Base-by-base conservation (phyloP, 2,329 filamentous ascomycete species). In the Xylaria sp. region DNA sequence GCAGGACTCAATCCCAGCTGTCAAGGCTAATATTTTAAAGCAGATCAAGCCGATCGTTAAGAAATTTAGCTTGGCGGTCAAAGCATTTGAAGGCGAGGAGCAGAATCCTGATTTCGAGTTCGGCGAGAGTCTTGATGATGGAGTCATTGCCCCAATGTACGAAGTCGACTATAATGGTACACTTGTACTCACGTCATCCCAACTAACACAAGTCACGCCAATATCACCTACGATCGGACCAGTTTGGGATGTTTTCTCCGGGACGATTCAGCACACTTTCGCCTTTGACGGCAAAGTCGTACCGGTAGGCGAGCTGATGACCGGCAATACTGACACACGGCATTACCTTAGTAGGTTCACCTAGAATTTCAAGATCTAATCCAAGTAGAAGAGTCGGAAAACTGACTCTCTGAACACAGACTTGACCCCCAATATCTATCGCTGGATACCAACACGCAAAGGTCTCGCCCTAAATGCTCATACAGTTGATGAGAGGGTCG, bases 51-150 rank as follows among this genome's bases (percentile, higher is more conserved):
- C 83, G 1, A 79, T 87, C 47, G 82, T 83, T 0, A 78, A 84
- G 66, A 82, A 83, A 45, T 83, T 85, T 70, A 82, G 84, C 30
- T 75, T 88, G 19, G 79, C 78, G 1, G 76, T 87, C n/a, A 78
- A 83, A 53, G 80, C 82, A 2, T 86, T 86, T 68, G 79, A 83
- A 69, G 80, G 78, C n/a, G 75, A 79, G 21, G 74, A 79, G 4
- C 77, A 79, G 24, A 76, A 76, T 58, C 73, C 73, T 2, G 67
- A 73, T 6, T 68, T 75, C 6, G 69, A 65, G n/a, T 61, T 72
- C 1, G 67, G 64, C 50, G 73, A 77, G 32, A 68, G 67, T 7
- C 64, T 70, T 0, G 60, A 72, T 11, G 66, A 72, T 27, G 72
- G 62, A 17, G 42, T 66, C 8, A 66, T 77, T 5, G 64, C 71